Base-by-base conservation (phyloP, 2,329 filamentous ascomycete species). In the Calonectria pseudoreteaudii region DNA sequence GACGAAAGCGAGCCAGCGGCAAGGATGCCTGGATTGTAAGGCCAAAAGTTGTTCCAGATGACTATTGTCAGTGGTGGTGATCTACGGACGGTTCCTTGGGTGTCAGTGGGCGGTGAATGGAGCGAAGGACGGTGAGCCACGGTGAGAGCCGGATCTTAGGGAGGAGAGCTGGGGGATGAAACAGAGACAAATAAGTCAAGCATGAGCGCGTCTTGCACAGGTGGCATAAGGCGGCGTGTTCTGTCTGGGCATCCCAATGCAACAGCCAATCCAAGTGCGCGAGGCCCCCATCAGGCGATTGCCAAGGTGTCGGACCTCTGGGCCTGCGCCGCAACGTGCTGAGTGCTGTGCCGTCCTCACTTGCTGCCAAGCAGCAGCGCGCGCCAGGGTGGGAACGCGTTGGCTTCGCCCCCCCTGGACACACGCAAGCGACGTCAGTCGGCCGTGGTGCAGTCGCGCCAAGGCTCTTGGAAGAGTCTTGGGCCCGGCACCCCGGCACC, bases 301-400 rank as follows among this genome's bases (percentile, higher is more conserved):
- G 56, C 56, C 56, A 62, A 62, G 56, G 23, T 44, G 56, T 36
- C 23, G 7, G 23, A 62, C 34, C 23, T 6, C 20, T 14, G 26
- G 36, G 56, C 56, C 23, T 56, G 56, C 52, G 65, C 70, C 70
- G 70, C 65, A 53, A 68, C 52, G 53, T 36, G 44, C 47, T 60
- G n/a, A 31, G 38, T 23, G 13, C 53, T 14, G 56, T 38, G 56
- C 31, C 56, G 56, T 36, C 23, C 38, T 20, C 34, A 11, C 23
- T n/a, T 66, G 30, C 44, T 68, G 70, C 70, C 70, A 72, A 72
- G 70, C 58, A 28, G 9, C 58, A 38, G 18, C n/a, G 44, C 62
- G 50, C 44, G n/a, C 44, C n/a, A n/a, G 44, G 58, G 65, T 64
- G 65, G 58, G 28, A 41, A 60, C 31, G 53, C 28, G 26, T 26